Evolutionary conservation across 2,329 filamentous ascomycete genomes (phyloP), one percentile per base, ranked within the genome.

Genomic region (Xylaria sp.): DNA sequence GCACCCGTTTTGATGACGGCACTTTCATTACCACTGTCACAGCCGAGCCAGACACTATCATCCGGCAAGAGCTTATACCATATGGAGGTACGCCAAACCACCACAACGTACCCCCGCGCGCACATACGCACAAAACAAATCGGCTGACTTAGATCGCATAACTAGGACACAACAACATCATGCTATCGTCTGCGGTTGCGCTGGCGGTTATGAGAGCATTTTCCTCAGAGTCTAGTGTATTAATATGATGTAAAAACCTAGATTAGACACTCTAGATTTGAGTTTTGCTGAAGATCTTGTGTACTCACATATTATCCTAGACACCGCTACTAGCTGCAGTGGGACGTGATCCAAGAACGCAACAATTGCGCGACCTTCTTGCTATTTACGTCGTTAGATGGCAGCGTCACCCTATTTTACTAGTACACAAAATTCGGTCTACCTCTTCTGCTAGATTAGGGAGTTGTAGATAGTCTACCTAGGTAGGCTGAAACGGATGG

Each of bases 181-280:
- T 91, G 73, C 85, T 85, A 6, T 90, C 85, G 70, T 82, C 87
- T 1, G 83, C 87, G 3, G 85, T 92, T 15, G 74, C 83, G 8
- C 75, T 90, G 38, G 89, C 88, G 2, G 81, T 91, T 0, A 82
- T 88, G 79, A 83, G 87, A 61, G 85, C 85, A 1, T 92, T 92
- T 74, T 84, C 84, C 11, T 41, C 59, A 25, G 59, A 64, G 38
- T 40, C 46, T 11, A 54, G 54, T 51, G 17, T 23, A n/a, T 40
- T 44, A 15, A 51, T 43, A 48, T 60, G 15, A 54, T 25, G 19
- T 1, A 5, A 27, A 23, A 37, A n/a, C 13, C 21, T 4, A 23
- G 4, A n/a, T 10, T 15, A 7, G 21, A 21, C 19, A 17, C 33
- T 15, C 10, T 13, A 11, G 6, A 6, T 33, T 33, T 11, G 19